Evolutionary conservation across 2,329 filamentous ascomycete species (phyloP).

Genomic region (Aschersonia sp.): DNA sequence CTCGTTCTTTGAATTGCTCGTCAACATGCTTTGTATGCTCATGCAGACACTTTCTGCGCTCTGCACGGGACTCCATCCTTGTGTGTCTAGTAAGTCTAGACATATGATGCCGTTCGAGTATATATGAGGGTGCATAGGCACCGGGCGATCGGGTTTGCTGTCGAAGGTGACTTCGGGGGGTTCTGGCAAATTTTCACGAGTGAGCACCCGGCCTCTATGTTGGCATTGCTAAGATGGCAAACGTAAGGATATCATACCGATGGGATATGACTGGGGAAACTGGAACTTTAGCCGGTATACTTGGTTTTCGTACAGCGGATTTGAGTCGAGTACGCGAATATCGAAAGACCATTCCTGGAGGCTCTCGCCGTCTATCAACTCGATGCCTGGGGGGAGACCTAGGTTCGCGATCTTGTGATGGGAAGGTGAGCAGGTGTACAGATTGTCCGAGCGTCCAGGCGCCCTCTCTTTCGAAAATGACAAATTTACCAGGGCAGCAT

Average conservation of each 20-base stretch:
- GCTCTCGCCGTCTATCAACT: conserved; percentile 69
- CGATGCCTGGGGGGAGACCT: conserved; percentile 54
- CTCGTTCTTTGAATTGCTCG: conserved; percentile 84
- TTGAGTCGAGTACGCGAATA: conserved; percentile 77
- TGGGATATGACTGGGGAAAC: conserved; percentile 76
- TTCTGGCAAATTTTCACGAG: conserved; percentile 38
- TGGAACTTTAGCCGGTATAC: conserved; percentile 76
- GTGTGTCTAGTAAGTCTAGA: conserved; percentile 73
- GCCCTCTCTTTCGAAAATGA: neutral
- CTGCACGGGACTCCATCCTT: conserved; percentile 93
- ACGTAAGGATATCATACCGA: conserved; percentile 45
- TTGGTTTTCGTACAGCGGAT: conserved; percentile 73
- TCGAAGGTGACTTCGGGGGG: conserved; percentile 90
- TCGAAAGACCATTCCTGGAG: conserved; percentile 73
- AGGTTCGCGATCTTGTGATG: conserved; percentile 33
- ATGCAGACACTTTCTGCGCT: conserved; percentile 96
- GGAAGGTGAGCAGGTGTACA: conserved; percentile 7
- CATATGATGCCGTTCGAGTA: conserved; percentile 99
- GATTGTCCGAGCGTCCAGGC: neutral
- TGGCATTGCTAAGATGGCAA: too few species aligned
- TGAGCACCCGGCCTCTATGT: too few species aligned
- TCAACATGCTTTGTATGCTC: conserved; percentile 96
- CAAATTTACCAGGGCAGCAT: neutral
- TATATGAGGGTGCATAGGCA: conserved; percentile 94
- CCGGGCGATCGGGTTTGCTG: conserved; percentile 45